Evolutionary conservation across 257 asterid genomes (phyloP), one percentile per base, ranked within the genome.

Genomic region (Ligustrum vulgare): DNA sequence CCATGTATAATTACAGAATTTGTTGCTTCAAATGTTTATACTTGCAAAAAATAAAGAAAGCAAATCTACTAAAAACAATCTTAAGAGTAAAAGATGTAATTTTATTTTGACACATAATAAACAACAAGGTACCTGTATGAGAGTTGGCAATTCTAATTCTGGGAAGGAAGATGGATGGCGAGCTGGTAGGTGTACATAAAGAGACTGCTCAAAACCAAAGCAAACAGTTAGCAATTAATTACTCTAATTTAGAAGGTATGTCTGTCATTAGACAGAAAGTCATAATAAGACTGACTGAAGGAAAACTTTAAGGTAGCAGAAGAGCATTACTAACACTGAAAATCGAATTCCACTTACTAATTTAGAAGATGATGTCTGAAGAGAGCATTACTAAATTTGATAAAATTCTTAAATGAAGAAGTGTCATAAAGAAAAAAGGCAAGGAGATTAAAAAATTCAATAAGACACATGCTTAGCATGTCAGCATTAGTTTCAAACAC

Each of bases 101-200:
- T 56, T 56, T n/a, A 56, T 56, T 54, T 54, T 9, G 32, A 56
- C 32, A 56, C 13, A 56, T n/a, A 74, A 79, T 47, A 70, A 28
- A 33, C 43, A 37, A 37, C 72, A 12, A 69, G 72, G 63, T 82
- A 94, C 99, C 97, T 94, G 99, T 75, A 92, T 80, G 70, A 94
- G 96, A 43, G 97, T 94, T 81, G 99, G 98, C 77, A 94, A 72
- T 78, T 94, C 99, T 77, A 94, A 35, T 77, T 94, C 99, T 32
- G 98, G 98, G 74, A 89, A 94, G 79, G 99, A 86, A 76, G 94
- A 85, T 35, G 98, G 98, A 74, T 93, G 96, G 56, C 91, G 96
- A 13, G 97, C 88, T 34, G 99, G 99, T 84, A 94, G 82, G 84
- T 94, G 99, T 20, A 94, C 97, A 77, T 88, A 94, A 37, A 94